Evolutionary conservation across 2,329 filamentous ascomycete genomes (phyloP), one percentile per base, ranked within the genome.

Genomic region (Ophiostoma ulmi): DNA sequence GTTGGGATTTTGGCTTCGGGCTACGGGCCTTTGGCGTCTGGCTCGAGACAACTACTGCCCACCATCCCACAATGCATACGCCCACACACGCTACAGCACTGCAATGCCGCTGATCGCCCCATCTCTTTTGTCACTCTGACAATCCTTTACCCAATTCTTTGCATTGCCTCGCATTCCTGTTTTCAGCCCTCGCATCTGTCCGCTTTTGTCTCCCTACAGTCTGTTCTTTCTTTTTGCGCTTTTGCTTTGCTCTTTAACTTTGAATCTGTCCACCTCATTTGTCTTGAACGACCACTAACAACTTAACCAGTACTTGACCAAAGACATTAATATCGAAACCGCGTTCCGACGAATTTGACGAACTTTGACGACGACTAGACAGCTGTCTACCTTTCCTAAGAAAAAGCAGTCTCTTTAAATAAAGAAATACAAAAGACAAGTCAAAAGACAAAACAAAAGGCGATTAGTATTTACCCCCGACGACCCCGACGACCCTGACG

Each of bases 361-460:
- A 66, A 66, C 64, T 38, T 26, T 41, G 64, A 66, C 64, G 58
- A 61, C 55, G 63, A 66, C 7, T 44, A 66, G 64, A 66, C 64
- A 14, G 17, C 31, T 66, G 64, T 44, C 64, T 66, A 31, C 38
- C 20, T 38, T 38, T 11, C 5, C n/a, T 20, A 7, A 48, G n/a
- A 48, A 58, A 58, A 58, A 58, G 44, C 44, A 48, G 44, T 48
- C 44, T 48, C n/a, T 31, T 31, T 44, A 44, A 44, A 10, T 3
- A 44, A 44, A 44, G 14, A 17, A 10, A 44, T 13, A 44, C 0
- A 17, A 35, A 61, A 61, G 31, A 13, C n/a, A 35, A 61, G 10
- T 11, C 26, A 63, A 63, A 39, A 64, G 61, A 64, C 61, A 17
- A 31, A 31, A 31, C 2, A 31, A 31, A 64, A 3, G 44, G 44